Evolutionary conservation across 371 early-diverging fungal genomes (phyloP), one percentile per base, ranked within the genome.

Genomic region (Zychaea mexicana): DNA sequence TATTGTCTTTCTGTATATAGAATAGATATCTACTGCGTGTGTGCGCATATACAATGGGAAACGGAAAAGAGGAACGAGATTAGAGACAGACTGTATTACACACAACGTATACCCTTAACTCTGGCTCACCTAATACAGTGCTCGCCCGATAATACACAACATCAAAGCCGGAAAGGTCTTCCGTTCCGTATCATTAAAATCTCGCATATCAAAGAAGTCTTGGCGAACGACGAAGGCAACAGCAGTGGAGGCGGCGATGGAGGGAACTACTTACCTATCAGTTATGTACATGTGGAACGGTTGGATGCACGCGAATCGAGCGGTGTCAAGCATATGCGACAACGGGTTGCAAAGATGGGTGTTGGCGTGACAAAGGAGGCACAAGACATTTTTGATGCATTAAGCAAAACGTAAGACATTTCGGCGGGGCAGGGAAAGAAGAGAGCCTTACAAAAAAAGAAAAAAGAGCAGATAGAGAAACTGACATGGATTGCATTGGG

Each of bases 311-410:
- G 90, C 64, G 90, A 92, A 74, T 66, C 79, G 52, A 83, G 84
- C 39, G 82, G 87, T 7, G 57, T 88, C 21, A 79, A 71, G 42
- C 81, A 83, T 60, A 83, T 86, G 45, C 79, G 76, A 60, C 82
- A 77, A 46, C 82, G 86, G 21, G 83, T 82, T 30, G 82, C 88
- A n/a, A 85, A 88, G 46, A 88, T 91, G 61, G 94, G 94, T 55
- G 91, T 92, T 27, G 94, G 94, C 32, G 94, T 94, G 12, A 86
- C 89, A 59, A 81, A 83, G 52, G 83, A 86, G 72, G 93, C 84
- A 10, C 93, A 94, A 74, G 83, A 84, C 47, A 89, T 94, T 62
- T 94, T 94, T 67, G 90, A 94, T 75, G 92, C 92, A 19, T 73
- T 94, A 30, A 86, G 86, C 58, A 92, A 91, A 74, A 94, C 94